A percentile compares a stretch with the other conserved stretches of the same genome.
These are phyloP conservation scores for Paraurostyla sp. DNA, from an alignment of 73 alveolate species.

Conservation along the genomic window DNA sequence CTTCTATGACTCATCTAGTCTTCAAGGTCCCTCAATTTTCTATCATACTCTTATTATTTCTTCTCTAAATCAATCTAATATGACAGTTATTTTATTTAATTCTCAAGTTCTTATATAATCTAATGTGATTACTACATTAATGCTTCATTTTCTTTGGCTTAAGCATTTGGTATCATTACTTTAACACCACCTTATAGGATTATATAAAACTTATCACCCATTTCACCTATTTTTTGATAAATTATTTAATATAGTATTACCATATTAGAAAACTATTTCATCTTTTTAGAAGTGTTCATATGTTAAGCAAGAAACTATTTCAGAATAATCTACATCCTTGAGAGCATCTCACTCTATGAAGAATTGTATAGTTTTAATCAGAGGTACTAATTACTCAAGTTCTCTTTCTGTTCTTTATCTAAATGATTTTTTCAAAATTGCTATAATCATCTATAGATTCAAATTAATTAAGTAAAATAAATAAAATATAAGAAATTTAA, in stretches of 20 bases:
- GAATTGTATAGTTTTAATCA: conserved; percentile 35
- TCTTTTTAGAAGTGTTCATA: conserved; percentile 9
- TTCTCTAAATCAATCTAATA: conserved; percentile 17
- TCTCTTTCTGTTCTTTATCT: conserved; percentile 52
- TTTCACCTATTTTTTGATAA: neutral
- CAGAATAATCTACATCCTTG: conserved; percentile 34
- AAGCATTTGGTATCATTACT: conserved; percentile 14
- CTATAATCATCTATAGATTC: conserved; percentile 14
- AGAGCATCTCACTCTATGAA: conserved; percentile 27
- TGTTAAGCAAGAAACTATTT: conserved; percentile 30
- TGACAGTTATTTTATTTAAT: neutral
- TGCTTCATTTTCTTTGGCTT: neutral
- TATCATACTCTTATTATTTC: conserved; percentile 21
- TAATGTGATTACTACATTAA: neutral
- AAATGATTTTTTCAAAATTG: conserved; percentile 9
- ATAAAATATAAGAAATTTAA: too few relatives aligned
- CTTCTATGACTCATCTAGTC: neutral
- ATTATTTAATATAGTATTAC: neutral
- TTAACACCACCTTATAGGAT: conserved; percentile 31
- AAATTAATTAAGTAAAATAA: neutral
- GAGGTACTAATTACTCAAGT: conserved; percentile 26
- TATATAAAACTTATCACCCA: conserved; percentile 50
- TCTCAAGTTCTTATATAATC: neutral
- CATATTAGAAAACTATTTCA: conserved; percentile 31
- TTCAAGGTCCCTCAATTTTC: neutral